Conservation (phyloP, 306 rosid species). For the Acacia crassicarpa region DNA sequence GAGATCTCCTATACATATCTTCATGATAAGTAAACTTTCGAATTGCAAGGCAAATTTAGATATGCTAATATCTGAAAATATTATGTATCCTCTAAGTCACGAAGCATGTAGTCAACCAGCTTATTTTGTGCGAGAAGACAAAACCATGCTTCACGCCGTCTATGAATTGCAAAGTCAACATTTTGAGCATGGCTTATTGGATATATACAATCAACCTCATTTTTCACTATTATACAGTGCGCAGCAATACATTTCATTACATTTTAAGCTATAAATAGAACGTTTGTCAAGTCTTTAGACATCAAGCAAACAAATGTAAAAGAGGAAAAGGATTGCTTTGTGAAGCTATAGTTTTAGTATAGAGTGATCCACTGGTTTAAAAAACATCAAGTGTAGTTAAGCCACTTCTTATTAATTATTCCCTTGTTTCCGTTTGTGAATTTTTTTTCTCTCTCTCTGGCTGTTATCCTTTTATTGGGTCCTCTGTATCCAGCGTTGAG, state of each 20-base stretch:
- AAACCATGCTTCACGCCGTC: background rate
- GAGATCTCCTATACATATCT: background rate
- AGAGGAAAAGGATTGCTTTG: background rate
- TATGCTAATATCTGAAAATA: constrained; percentile 9
- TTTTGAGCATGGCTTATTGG: background rate
- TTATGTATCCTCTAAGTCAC: constrained; percentile 3
- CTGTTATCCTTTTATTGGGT: background rate
- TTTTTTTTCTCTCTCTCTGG: background rate
- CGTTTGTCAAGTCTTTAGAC: background rate
- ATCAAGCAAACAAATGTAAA: background rate
- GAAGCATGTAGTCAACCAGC: constrained; percentile 6
- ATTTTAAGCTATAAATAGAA: background rate
- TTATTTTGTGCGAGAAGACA: background rate
- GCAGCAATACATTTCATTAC: background rate
- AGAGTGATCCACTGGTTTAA: background rate
- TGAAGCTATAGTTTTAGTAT: background rate
- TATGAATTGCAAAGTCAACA: background rate
- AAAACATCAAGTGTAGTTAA: background rate
- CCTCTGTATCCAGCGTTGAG: background rate
- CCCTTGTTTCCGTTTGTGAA: background rate
- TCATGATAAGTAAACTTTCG: background rate
- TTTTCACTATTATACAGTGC: background rate
- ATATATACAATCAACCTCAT: background rate
- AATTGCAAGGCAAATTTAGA: background rate
- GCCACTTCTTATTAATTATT: background rate